phyloP scores from a whole-genome alignment of 2,329 filamentous ascomycete genomes.

The Stachybotrys echinatus region DNA sequence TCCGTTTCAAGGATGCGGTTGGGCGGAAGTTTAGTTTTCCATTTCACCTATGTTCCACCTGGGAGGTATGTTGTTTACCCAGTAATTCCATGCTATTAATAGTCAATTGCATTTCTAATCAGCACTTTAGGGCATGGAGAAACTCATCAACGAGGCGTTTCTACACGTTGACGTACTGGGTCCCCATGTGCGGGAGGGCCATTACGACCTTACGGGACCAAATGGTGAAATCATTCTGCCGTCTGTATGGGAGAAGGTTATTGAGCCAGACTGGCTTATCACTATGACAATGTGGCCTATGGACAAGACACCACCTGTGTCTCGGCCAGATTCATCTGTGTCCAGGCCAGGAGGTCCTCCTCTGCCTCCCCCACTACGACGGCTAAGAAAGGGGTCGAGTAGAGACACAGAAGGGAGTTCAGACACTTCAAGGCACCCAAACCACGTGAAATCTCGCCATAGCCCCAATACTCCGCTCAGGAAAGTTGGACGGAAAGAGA shows the following conservation, averaged over 20 bases:
- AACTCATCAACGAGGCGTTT: constrained; percentile 80
- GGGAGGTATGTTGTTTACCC: constrained; percentile 66
- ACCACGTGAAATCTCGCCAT: too few relatives aligned
- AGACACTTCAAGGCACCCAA: too few relatives aligned
- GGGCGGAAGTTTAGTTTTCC: constrained; percentile 91
- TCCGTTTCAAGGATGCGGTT: constrained; percentile 88
- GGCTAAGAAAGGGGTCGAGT: too few relatives aligned
- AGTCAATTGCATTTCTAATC: too few relatives aligned
- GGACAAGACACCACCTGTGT: constrained; percentile 32
- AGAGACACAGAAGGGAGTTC: too few relatives aligned
- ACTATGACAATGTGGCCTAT: constrained; percentile 57
- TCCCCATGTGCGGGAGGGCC: constrained; percentile 69
- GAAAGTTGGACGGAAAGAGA: too few relatives aligned
- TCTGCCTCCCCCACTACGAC: too few relatives aligned
- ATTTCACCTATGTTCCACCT: constrained; percentile 77
- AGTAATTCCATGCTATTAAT: not conserved
- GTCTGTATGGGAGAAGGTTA: constrained; percentile 70
- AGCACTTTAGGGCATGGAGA: constrained; percentile 67
- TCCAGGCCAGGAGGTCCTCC: too few relatives aligned
- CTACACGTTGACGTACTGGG: constrained; percentile 71
- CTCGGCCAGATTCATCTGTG: too few relatives aligned
- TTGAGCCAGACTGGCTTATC: constrained; percentile 64
- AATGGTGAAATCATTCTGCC: constrained; percentile 80
- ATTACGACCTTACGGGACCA: constrained; percentile 75
- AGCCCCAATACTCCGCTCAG: too few relatives aligned